Conservation (phyloP, 1,284 basidiomycete genomes). For the Meripilus lineatus region DNA sequence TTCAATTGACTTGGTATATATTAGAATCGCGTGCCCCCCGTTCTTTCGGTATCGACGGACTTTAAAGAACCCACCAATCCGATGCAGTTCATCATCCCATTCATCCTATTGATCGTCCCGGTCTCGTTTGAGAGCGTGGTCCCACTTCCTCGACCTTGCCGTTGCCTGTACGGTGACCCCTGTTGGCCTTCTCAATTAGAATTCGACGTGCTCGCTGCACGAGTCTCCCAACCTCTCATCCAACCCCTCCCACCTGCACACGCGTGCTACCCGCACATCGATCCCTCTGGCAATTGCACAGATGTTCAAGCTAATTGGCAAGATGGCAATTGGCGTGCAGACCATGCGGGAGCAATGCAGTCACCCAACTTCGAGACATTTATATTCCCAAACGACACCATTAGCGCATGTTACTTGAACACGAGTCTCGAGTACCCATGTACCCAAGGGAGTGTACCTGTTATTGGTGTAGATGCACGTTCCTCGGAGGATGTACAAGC, state of each 20-base stretch:
- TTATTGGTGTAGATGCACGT: constrained; percentile 38
- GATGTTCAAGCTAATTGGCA: constrained; percentile 24
- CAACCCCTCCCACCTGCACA: constrained; percentile 32
- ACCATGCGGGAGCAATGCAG: constrained; percentile 37
- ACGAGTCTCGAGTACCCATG: constrained; percentile 34
- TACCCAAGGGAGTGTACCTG: constrained; percentile 39
- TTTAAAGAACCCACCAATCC: no score
- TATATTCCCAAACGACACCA: constrained; percentile 33
- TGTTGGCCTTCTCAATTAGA: constrained; percentile 38
- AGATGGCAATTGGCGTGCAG: constrained; percentile 35
- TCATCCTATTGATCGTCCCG: no score
- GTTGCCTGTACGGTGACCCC: constrained; percentile 25
- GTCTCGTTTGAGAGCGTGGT: no score
- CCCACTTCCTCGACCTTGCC: constrained; percentile 10
- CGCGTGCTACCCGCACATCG: constrained; percentile 30
- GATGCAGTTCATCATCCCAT: no score
- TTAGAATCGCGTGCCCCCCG: no score
- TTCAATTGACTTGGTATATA: no score
- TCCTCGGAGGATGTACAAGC: constrained; percentile 32
- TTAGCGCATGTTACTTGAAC: constrained; percentile 38
- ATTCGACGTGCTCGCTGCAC: constrained; percentile 29
- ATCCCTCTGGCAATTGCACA: constrained; percentile 31
- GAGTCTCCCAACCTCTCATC: constrained; percentile 35
- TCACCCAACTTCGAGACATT: constrained; percentile 36
- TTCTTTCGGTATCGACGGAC: no score